These are phyloP conservation scores for Serendipita sp. DNA, from an alignment of 768 basidiomycete genomes.

Conservation along the genomic window DNA sequence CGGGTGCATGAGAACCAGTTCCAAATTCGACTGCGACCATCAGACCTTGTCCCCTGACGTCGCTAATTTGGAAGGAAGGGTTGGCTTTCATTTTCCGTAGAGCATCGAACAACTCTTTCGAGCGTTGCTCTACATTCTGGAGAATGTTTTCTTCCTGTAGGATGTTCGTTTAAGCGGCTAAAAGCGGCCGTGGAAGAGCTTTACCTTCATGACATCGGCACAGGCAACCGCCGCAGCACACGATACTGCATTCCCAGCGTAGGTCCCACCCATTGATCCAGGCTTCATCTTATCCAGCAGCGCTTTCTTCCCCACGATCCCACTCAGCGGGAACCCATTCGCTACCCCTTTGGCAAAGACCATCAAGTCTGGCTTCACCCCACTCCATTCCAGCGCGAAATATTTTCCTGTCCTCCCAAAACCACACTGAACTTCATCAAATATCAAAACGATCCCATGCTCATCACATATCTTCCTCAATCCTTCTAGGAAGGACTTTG, in stretches of 20 bases:
- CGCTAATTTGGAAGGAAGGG: conserved; percentile 48
- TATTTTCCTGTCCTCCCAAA: conserved; percentile 76
- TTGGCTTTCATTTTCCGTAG: conserved; percentile 44
- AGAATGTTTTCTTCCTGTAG: conserved; percentile 57
- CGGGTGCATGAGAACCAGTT: conserved; percentile 38
- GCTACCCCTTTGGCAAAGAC: conserved; percentile 82
- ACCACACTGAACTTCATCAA: conserved; percentile 82
- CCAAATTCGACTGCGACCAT: conserved; percentile 79
- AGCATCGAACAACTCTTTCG: conserved; percentile 49
- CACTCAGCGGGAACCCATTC: conserved; percentile 89
- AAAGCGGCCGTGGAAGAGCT: background rate
- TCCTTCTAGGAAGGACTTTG: conserved; percentile 60
- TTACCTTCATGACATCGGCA: conserved; percentile 40
- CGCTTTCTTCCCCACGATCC: conserved; percentile 63
- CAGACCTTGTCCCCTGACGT: conserved; percentile 76
- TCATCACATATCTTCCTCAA: conserved; percentile 74
- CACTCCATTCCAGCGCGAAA: conserved; percentile 71
- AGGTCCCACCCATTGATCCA: conserved; percentile 82
- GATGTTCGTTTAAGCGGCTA: background rate
- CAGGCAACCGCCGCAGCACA: conserved; percentile 86
- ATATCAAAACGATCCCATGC: conserved; percentile 67
- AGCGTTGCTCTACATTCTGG: conserved; percentile 61
- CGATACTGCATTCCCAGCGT: conserved; percentile 80
- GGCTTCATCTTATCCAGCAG: conserved; percentile 63
- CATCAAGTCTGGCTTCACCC: conserved; percentile 77